Evolutionary conservation across 345 rosid genomes (phyloP), one percentile per base, ranked within the genome.

Genomic region (Leavenworthia alabamica): DNA sequence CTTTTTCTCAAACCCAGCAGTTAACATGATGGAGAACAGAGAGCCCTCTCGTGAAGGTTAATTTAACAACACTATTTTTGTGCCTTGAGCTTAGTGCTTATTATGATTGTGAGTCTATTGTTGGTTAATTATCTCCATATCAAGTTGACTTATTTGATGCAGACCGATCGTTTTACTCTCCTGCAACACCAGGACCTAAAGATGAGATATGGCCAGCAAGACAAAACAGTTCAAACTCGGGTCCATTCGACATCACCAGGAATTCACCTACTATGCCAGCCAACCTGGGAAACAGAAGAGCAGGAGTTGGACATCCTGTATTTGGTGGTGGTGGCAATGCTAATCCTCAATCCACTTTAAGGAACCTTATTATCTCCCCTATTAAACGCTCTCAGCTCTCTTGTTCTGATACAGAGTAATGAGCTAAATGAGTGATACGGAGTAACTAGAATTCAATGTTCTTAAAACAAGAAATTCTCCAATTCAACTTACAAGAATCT

Each of bases 141-240:
- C 73, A 76, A 78, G 72, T 75, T 85, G 83, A 89, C 97, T 83
- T 81, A 87, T 76, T 64, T 81, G 71, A 56, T 71, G 89, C 99
- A 89, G 99, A 81, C 78, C 79, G 91, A 85, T 78, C 84, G 54
- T 75, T 78, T 20, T 80, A 74, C 70, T 80, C 89, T 83, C 96
- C 97, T 70, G 76, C 80, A 77, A 89, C 96, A 79, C 99, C 99
- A 89, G 99, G 94, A 51, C 86, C 86, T 44, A 82, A 80, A 72
- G 96, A 89, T 66, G 97, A 85, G 64, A 63, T 82, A 53, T 89
- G 96, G 99, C 85, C 90, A 57, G 83, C 94, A 37, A 89, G 96
- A 77, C 96, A 80, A 64, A 83, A 76, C 62, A 85, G 94, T 72
- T 73, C 82, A 10, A 79, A 79, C 72, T 82, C 94, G 11, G 85